Evolutionary conservation across 2,329 filamentous ascomycete genomes (phyloP).

Genomic region (Lecanicillium sp.): DNA sequence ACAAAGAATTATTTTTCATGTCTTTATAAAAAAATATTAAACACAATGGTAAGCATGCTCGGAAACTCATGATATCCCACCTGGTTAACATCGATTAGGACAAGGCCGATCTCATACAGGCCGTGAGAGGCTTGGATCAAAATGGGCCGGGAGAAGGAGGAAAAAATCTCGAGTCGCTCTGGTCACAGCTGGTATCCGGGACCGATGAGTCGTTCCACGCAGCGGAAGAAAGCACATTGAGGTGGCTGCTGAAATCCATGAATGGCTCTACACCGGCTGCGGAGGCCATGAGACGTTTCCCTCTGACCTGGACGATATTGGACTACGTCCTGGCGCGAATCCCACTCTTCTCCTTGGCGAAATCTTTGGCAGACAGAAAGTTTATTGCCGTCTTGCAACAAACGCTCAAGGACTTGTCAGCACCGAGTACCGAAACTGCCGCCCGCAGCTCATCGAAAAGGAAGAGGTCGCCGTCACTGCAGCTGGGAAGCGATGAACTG

Average conservation of each 20-base stretch:
- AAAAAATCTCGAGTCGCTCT: constrained; percentile 41
- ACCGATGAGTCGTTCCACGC: constrained; percentile 38
- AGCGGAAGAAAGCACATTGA: constrained; percentile 49
- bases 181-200: constrained; percentile 37
- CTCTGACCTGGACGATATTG: constrained; percentile 55
- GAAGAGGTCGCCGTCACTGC: constrained; percentile 32
- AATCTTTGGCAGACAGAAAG: constrained; percentile 61
- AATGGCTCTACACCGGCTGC: constrained; percentile 36
- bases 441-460: constrained; percentile 29
- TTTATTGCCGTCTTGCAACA: constrained; percentile 61
- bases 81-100: constrained; percentile 17
- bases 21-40: too few relatives aligned
- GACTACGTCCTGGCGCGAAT: constrained; percentile 55
- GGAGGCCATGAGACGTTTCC: constrained; percentile 47
- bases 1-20: too few relatives aligned
- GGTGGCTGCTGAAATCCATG: constrained; percentile 59
- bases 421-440: constrained; percentile 18
- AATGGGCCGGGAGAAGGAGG: constrained; percentile 34
- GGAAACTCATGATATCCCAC: too few relatives aligned
- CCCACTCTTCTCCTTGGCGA: constrained; percentile 60
- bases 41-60: neutral
- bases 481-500: constrained; percentile 32
- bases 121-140: constrained; percentile 48
- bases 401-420: constrained; percentile 52
- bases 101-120: constrained; percentile 38